A percentile compares a stretch with the other conserved stretches of the same genome.
Evolutionary conservation across 2,329 filamentous ascomycete species (phyloP).

Genomic region (Esteya vermicola): DNA sequence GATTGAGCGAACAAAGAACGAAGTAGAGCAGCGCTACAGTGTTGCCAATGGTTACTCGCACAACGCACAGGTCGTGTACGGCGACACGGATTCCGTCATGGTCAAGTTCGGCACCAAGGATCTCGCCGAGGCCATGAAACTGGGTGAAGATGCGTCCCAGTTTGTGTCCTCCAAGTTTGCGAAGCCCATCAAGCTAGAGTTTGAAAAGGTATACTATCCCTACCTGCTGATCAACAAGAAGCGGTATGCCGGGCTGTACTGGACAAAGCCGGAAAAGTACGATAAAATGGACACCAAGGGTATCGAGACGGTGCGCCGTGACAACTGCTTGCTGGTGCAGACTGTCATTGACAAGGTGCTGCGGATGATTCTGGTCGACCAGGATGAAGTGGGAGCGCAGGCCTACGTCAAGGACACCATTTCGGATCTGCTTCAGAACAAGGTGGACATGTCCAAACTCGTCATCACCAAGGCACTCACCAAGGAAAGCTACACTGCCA

Average conservation of each 20-base stretch:
- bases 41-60: slow-evolving; percentile 91
- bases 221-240: slow-evolving; percentile 99
- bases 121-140: slow-evolving; percentile 76
- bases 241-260: slow-evolving; percentile 93
- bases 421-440: slow-evolving; percentile 89
- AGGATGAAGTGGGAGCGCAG: slow-evolving; percentile 79
- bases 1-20: slow-evolving; percentile 97
- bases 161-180: slow-evolving; percentile 86
- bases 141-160: slow-evolving; percentile 83
- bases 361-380: slow-evolving; percentile 89
- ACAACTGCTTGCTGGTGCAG: slow-evolving; percentile 91
- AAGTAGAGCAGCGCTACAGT: slow-evolving; percentile 79
- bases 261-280: slow-evolving; percentile 86
- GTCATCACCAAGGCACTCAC: slow-evolving; percentile 96
- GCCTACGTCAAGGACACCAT: slow-evolving; percentile 95
- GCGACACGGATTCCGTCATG: slow-evolving; percentile 99
- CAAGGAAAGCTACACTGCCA: slow-evolving; percentile 77
- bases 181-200: slow-evolving; percentile 96
- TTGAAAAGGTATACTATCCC: slow-evolving; percentile 97
- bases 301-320: slow-evolving; percentile 93
- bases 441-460: slow-evolving; percentile 96
- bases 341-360: slow-evolving; percentile 95
- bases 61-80: slow-evolving; percentile 94
- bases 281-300: slow-evolving; percentile 99
- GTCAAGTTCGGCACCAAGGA: slow-evolving; percentile 93